A percentile compares a stretch with the other conserved stretches of the same genome.
Conservation (phyloP, 495 filamentous ascomycete species). For the Podospora didyma region DNA sequence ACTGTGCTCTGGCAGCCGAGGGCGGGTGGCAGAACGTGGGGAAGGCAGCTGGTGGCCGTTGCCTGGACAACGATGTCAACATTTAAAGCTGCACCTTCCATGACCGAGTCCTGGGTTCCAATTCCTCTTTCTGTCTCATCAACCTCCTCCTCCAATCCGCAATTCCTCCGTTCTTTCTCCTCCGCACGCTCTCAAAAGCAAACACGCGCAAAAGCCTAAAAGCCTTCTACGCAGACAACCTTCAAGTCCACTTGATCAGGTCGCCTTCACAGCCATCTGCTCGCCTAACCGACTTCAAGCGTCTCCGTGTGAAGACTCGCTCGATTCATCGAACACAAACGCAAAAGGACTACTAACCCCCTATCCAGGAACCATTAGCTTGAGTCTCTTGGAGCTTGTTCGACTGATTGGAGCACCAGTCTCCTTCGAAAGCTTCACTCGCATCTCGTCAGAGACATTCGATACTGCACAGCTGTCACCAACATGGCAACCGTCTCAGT, state of each 20-base stretch:
- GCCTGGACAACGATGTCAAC: conserved; percentile 14
- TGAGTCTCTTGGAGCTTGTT: conserved; percentile 60
- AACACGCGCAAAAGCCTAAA: conserved; percentile 12
- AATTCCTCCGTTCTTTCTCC: conserved; percentile 17
- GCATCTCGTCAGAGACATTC: conserved; percentile 46
- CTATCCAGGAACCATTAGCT: conserved; percentile 59
- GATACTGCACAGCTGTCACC: conserved; percentile 30
- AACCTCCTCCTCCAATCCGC: conserved; percentile 20
- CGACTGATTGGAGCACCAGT: conserved; percentile 34
- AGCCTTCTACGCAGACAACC: conserved; percentile 20
- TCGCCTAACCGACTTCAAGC: conserved; percentile 43
- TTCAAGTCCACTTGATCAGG: conserved; percentile 39
- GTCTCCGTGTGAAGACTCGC: conserved; percentile 26
- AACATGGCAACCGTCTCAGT: conserved; percentile 86
- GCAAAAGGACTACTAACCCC: conserved; percentile 47
- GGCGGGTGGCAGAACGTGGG: background rate
- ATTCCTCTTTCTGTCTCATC: conserved; percentile 9
- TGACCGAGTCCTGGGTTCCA: background rate
- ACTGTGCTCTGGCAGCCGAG: no score
- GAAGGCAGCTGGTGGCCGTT: conserved; percentile 3
- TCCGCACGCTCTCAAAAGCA: conserved; percentile 4
- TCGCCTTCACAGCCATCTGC: conserved; percentile 35
- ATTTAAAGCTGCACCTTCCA: conserved; percentile 17
- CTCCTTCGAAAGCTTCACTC: background rate
- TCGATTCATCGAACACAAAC: conserved; percentile 48